Evolutionary conservation across 352 stramenopile genomes (phyloP).

Genomic region (Saprolegnia parasitica): DNA sequence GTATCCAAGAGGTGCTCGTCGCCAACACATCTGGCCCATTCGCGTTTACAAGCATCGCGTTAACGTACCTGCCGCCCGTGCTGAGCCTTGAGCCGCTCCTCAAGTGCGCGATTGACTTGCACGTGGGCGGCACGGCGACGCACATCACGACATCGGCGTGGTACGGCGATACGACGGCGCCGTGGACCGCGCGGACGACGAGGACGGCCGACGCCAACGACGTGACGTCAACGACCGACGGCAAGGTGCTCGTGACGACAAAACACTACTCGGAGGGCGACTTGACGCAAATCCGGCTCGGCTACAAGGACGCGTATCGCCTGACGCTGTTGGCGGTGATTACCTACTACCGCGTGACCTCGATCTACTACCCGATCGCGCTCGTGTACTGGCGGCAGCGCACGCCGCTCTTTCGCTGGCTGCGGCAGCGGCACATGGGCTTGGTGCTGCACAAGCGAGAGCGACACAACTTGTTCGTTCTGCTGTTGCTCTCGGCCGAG

Average conservation of each 20-base stretch:
- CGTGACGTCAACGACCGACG: neutral
- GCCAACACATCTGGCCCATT: neutral
- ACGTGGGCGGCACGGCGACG: slow-evolving; percentile 1
- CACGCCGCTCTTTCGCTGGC: neutral
- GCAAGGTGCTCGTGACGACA: neutral
- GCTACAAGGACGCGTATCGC: slow-evolving; percentile 7
- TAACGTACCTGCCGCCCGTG: neutral
- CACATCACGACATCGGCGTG: slow-evolving; percentile 12
- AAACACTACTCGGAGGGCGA: slow-evolving; percentile 16
- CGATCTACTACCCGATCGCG: slow-evolving; percentile 16
- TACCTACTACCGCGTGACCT: neutral
- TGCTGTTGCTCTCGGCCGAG: neutral
- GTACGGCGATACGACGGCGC: slow-evolving; percentile 3
- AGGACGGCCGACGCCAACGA: neutral
- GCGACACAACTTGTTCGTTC: neutral
- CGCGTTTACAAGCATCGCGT: slow-evolving; percentile 2
- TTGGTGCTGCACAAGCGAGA: slow-evolving; percentile 20
- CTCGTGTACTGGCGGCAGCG: neutral
- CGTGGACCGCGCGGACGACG: slow-evolving; percentile 15
- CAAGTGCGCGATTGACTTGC: neutral
- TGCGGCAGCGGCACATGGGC: neutral
- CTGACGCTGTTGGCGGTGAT: neutral
- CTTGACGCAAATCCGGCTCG: neutral
- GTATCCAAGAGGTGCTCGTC: slow-evolving; percentile 19
- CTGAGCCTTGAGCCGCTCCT: neutral